These are phyloP conservation scores for Arabis hirsuta DNA, from an alignment of 345 rosid genomes.

Conservation along the genomic window DNA sequence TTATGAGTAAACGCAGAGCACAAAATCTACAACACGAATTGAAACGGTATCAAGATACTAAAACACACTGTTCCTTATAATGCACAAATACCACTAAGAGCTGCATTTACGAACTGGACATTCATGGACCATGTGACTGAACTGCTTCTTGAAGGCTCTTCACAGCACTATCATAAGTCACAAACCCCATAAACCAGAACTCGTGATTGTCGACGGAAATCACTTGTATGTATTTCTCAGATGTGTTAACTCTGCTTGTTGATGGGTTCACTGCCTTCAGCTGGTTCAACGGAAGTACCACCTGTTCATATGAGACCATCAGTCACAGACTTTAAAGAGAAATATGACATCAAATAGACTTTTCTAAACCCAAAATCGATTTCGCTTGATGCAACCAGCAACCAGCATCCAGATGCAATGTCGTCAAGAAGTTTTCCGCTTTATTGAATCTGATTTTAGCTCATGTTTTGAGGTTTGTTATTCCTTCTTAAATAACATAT, in stretches of 20 bases:
- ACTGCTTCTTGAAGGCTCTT: constrained; percentile 68
- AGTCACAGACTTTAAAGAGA: background rate
- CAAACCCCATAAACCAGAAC: constrained; percentile 94
- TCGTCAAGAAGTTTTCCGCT: background rate
- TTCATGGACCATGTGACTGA: constrained; percentile 43
- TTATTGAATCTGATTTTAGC: background rate
- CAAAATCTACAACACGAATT: constrained; percentile 24
- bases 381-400: background rate
- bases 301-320: constrained; percentile 47
- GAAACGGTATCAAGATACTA: constrained; percentile 18
- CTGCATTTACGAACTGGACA: background rate
- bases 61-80: constrained; percentile 22
- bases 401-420: background rate
- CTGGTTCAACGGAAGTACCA: constrained; percentile 69
- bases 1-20: constrained; percentile 15
- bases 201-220: constrained; percentile 85
- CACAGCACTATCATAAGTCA: constrained; percentile 75
- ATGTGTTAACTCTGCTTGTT: constrained; percentile 68
- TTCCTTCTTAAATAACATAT: background rate
- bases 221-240: constrained; percentile 83
- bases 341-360: background rate
- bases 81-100: constrained; percentile 30
- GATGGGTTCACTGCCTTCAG: constrained; percentile 83
- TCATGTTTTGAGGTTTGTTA: background rate
- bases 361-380: background rate